These are phyloP conservation scores for Scheffersomyces ergatensis DNA, from an alignment of 805 yeast genomes.

Conservation along the genomic window DNA sequence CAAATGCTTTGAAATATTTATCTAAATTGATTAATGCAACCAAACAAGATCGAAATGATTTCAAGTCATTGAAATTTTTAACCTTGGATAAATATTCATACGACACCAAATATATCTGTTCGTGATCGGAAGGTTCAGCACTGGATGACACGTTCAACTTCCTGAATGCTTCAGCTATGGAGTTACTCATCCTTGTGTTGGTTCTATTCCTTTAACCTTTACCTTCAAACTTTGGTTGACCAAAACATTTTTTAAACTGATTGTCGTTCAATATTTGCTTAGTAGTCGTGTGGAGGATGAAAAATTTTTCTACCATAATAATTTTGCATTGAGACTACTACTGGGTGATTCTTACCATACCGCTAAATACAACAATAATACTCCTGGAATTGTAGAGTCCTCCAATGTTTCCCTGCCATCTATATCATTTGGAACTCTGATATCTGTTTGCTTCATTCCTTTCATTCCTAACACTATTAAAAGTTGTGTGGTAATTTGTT, in stretches of 20 bases:
- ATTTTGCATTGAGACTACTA: too few species aligned
- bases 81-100: constrained; percentile 39
- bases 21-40: constrained; percentile 63
- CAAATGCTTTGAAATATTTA: constrained; percentile 47
- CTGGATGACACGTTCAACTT: constrained; percentile 29
- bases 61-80: constrained; percentile 32
- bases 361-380: too few species aligned
- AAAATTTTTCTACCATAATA: not conserved
- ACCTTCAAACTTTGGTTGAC: not conserved
- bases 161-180: constrained; percentile 41
- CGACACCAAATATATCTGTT: constrained; percentile 34
- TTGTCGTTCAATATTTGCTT: not conserved
- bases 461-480: too few species aligned
- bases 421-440: too few species aligned
- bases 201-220: not conserved
- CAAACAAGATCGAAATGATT: constrained; percentile 43
- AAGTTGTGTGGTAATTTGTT: too few species aligned
- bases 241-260: too few species aligned
- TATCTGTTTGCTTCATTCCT: too few species aligned
- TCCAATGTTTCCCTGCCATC: too few species aligned
- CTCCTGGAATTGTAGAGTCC: too few species aligned
- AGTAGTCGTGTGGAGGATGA: not conserved
- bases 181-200: constrained; percentile 29
- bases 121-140: constrained; percentile 27
- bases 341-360: too few species aligned